A percentile compares a stretch with the other conserved stretches of the same genome.
Evolutionary conservation across 1,284 basidiomycete genomes (phyloP).

Genomic region (Waitea zeae): DNA sequence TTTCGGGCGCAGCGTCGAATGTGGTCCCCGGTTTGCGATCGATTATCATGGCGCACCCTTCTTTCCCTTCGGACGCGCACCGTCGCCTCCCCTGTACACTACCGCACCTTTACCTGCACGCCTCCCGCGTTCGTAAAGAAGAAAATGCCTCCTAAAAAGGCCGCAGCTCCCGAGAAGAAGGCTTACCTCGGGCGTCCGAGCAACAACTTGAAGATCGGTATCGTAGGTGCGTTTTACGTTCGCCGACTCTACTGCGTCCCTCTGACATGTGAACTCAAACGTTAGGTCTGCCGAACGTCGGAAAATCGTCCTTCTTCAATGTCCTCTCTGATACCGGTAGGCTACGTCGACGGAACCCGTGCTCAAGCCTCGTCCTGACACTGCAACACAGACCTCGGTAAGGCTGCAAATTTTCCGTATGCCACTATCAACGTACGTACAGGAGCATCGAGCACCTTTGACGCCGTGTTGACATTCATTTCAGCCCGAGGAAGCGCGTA

Average conservation of each 20-base stretch:
- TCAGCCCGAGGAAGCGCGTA: slow-evolving; percentile 56
- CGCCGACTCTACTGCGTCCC: too few species aligned
- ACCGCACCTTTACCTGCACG: neutral
- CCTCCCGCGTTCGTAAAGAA: slow-evolving; percentile 16
- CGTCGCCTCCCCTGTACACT: too few species aligned
- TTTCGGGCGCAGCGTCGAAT: too few species aligned
- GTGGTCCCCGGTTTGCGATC: too few species aligned
- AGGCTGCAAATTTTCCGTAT: slow-evolving; percentile 97
- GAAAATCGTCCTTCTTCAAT: slow-evolving; percentile 93
- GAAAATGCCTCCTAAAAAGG: slow-evolving; percentile 82
- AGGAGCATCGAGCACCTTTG: neutral
- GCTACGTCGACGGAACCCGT: slow-evolving; percentile 7
- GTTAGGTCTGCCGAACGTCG: slow-evolving; percentile 80
- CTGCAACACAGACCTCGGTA: slow-evolving; percentile 63
- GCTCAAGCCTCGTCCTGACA: slow-evolving; percentile 2
- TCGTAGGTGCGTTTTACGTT: slow-evolving; percentile 76
- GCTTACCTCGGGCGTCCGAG: slow-evolving; percentile 73
- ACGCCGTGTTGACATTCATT: neutral
- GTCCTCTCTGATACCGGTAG: slow-evolving; percentile 79
- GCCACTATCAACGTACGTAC: slow-evolving; percentile 56
- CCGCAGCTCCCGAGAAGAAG: slow-evolving; percentile 64
- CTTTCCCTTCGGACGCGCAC: too few species aligned
- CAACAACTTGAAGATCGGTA: slow-evolving; percentile 92
- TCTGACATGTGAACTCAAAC: too few species aligned
- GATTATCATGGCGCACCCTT: too few species aligned